Base-by-base conservation (phyloP, 2,329 filamentous ascomycete species). In the Orbilia javanica region DNA sequence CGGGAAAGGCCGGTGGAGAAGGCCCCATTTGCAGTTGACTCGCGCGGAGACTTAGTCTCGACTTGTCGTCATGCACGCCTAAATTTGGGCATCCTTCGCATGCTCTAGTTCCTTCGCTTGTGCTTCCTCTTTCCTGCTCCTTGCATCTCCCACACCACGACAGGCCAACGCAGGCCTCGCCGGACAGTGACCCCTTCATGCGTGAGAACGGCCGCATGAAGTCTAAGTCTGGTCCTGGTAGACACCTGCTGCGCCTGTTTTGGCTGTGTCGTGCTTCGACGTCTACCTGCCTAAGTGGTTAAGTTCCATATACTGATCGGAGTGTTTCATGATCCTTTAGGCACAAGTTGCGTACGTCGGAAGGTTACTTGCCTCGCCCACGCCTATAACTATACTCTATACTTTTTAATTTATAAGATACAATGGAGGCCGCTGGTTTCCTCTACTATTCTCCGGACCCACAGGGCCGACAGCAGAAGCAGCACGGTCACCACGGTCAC, bases 401-500 rank as follows among this genome's bases (percentile, higher is more conserved):
- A 71, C 27, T 52, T 71, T 39, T 77, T 77, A 77, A 71, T 77
- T 67, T 77, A 70, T 77, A 70, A 77, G 53, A 62, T 53, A 60
- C 53, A 77, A 77, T 77, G 73, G 73, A 77, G 53, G 72, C 72
- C 60, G 73, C 73, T 62, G 73, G 73, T 77, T 82, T 82, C 80
- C 79, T 82, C 80, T 82, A 82, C 70, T 82, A 82, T 63, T 81
- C 80, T 72, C 81, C 81, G 70, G 81, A 81, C 69, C 80, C 74
- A 48, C 81, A 77, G 73, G 66, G 73, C 67, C 80, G 79, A 53
- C 81, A 81, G 68, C 78, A 81, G 46, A 81, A 80, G 69, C 81
- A 81, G 65, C 73, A 77, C 62, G 73, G 73, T 53, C 81, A 81
- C 52, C 73, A 77, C 73, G 73, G 73, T 46, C 80, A 81, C 53